Conservation (phyloP, 1,284 basidiomycete genomes). For the Melampsora americana region DNA sequence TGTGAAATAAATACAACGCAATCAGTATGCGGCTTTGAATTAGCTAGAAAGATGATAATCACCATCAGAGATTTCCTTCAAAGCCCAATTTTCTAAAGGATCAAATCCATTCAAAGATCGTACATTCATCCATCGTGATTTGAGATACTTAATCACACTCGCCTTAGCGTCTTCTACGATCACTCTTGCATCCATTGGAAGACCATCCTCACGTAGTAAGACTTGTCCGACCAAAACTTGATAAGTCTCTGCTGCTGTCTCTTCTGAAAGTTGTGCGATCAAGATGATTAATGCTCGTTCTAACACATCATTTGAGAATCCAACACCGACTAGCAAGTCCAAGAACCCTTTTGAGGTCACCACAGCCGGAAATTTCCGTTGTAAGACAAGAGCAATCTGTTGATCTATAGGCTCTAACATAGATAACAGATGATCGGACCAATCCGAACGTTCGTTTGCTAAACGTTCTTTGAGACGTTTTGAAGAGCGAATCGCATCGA, state of each 20-base stretch:
- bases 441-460: slow-evolving; percentile 48
- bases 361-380: slow-evolving; percentile 46
- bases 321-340: slow-evolving; percentile 51
- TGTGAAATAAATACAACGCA: slow-evolving; percentile 52
- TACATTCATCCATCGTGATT: slow-evolving; percentile 66
- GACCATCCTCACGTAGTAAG: slow-evolving; percentile 50
- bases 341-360: slow-evolving; percentile 48
- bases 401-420: slow-evolving; percentile 53
- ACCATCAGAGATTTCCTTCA: slow-evolving; percentile 84
- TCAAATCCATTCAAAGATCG: slow-evolving; percentile 76
- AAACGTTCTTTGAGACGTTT: slow-evolving; percentile 47
- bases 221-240: slow-evolving; percentile 50
- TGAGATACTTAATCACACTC: slow-evolving; percentile 62
- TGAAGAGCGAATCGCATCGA: slow-evolving; percentile 58
- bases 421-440: slow-evolving; percentile 53
- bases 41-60: slow-evolving; percentile 1
- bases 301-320: slow-evolving; percentile 52
- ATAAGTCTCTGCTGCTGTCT: slow-evolving; percentile 54
- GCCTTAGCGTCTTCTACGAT: slow-evolving; percentile 67
- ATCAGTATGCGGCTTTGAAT: background rate
- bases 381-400: slow-evolving; percentile 46
- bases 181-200: slow-evolving; percentile 48
- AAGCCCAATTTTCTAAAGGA: slow-evolving; percentile 72
- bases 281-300: slow-evolving; percentile 49
- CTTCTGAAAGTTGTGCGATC: slow-evolving; percentile 46